Conservation (phyloP, 2,329 filamentous ascomycete species). For the Fusarium illudens region DNA sequence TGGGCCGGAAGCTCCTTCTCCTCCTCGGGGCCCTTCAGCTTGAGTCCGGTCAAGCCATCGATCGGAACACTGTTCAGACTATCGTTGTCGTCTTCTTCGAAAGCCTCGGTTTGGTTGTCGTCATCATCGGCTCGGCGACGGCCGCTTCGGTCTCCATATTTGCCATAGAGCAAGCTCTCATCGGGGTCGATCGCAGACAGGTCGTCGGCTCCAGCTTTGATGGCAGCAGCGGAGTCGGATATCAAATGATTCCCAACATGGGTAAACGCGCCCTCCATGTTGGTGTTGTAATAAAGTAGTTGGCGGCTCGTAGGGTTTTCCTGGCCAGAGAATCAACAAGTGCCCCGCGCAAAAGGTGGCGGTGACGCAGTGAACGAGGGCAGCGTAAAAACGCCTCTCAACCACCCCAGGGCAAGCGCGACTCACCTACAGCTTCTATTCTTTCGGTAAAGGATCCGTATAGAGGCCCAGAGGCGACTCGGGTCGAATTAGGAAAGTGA, state of each 20-base stretch:
- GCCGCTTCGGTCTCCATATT: conserved; percentile 67
- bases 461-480: conserved; percentile 39
- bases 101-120: conserved; percentile 84
- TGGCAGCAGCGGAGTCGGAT: conserved; percentile 83
- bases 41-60: conserved; percentile 74
- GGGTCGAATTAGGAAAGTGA: conserved; percentile 42
- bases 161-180: conserved; percentile 80
- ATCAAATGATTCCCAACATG: conserved; percentile 88
- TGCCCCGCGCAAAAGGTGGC: conserved; percentile 39
- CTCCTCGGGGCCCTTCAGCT: conserved; percentile 70
- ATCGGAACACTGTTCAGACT: conserved; percentile 82
- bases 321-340: conserved; percentile 31
- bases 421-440: conserved; percentile 42
- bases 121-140: conserved; percentile 84
- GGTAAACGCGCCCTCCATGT: conserved; percentile 88
- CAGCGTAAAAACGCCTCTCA: conserved; percentile 4
- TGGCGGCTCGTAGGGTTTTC: conserved; percentile 42
- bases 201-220: conserved; percentile 85
- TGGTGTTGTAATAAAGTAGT: conserved; percentile 40
- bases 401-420: conserved; percentile 16
- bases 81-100: conserved; percentile 82
- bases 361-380: conserved; percentile 24
- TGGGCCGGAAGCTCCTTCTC: conserved; percentile 92
- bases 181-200: conserved; percentile 76
- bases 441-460: conserved; percentile 32